A percentile compares a stretch with the other conserved stretches of the same genome.
These are phyloP conservation scores for Cercophora samala DNA, from an alignment of 495 filamentous ascomycete species.

Conservation along the genomic window DNA sequence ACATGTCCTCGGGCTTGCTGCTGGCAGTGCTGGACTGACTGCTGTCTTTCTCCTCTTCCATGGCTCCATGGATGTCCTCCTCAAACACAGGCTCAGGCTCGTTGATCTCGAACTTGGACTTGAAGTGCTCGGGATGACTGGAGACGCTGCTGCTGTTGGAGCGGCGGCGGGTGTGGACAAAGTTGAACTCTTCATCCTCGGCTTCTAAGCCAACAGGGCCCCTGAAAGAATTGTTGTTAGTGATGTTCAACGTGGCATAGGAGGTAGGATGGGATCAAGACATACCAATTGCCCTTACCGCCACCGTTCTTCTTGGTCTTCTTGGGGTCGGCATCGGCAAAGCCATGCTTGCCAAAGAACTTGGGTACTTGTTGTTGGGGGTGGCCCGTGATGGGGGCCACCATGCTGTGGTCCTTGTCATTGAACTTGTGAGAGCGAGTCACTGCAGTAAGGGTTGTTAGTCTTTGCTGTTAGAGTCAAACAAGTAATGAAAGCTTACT, in stretches of 20 bases:
- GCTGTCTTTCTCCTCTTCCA: slow-evolving; percentile 46
- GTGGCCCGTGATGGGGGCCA: slow-evolving; percentile 58
- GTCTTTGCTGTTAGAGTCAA: slow-evolving; percentile 19
- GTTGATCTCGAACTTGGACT: slow-evolving; percentile 84
- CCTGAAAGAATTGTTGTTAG: slow-evolving; percentile 48
- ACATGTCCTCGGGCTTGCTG: slow-evolving; percentile 38
- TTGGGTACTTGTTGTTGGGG: slow-evolving; percentile 74
- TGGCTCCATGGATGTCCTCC: slow-evolving; percentile 66
- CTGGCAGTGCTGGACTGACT: slow-evolving; percentile 52
- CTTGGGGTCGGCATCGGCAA: slow-evolving; percentile 75
- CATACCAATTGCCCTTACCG: slow-evolving; percentile 92
- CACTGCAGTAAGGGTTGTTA: slow-evolving; percentile 53
- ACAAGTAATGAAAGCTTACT: slow-evolving; percentile 23
- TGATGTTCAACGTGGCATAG: not conserved
- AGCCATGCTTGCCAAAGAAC: slow-evolving; percentile 87
- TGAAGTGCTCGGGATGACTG: slow-evolving; percentile 60
- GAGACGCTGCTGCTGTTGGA: slow-evolving; percentile 80
- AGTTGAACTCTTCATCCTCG: slow-evolving; percentile 73
- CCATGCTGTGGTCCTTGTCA: slow-evolving; percentile 77
- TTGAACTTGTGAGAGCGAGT: slow-evolving; percentile 91
- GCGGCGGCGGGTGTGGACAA: slow-evolving; percentile 82
- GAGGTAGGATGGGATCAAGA: slow-evolving; percentile 16
- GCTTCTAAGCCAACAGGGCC: slow-evolving; percentile 79
- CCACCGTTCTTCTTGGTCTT: slow-evolving; percentile 96
- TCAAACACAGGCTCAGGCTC: slow-evolving; percentile 87